Percentiles rank a stretch among this genome's conserved stretches.
Evolutionary conservation across 202 grass and related monocot species (phyloP).

Genomic region (Bolboschoenoplectus hybrid): DNA sequence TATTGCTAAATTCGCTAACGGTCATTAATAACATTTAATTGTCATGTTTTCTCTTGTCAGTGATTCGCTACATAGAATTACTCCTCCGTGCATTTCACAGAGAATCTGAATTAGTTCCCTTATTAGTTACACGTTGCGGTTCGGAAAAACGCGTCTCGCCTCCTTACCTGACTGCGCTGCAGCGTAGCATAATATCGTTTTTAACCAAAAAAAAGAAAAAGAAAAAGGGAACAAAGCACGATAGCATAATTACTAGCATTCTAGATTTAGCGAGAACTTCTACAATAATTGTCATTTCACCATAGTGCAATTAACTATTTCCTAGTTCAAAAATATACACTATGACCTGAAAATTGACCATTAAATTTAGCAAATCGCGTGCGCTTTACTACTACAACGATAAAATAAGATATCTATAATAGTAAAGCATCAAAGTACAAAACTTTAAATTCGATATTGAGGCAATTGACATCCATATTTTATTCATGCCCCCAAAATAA

Average conservation of each 20-base stretch:
- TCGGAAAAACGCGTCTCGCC: neutral
- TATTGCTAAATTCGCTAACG: too few relatives aligned
- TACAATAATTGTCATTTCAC: too few relatives aligned
- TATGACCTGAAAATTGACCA: neutral
- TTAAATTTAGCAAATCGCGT: neutral
- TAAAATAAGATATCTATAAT: neutral
- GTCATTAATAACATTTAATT: neutral
- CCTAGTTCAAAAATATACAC: neutral
- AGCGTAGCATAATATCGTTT: neutral
- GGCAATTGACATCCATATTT: neutral
- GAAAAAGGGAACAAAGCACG: too few relatives aligned
- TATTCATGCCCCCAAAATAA: neutral
- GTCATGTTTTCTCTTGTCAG: neutral
- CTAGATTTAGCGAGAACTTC: too few relatives aligned
- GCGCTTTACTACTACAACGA: neutral
- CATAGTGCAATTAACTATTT: too few relatives aligned
- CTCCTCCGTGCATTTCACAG: neutral
- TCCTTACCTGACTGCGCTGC: neutral
- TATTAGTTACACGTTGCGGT: neutral
- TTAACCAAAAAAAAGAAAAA: too few relatives aligned
- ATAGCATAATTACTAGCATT: too few relatives aligned
- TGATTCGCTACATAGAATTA: neutral
- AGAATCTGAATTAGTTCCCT: neutral
- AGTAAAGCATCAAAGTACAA: too few relatives aligned
- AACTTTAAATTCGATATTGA: neutral